Percentiles rank a stretch among this genome's conserved stretches.
These are phyloP conservation scores for Epichloe baconii DNA, from an alignment of 2,329 filamentous ascomycete genomes.

Conservation along the genomic window DNA sequence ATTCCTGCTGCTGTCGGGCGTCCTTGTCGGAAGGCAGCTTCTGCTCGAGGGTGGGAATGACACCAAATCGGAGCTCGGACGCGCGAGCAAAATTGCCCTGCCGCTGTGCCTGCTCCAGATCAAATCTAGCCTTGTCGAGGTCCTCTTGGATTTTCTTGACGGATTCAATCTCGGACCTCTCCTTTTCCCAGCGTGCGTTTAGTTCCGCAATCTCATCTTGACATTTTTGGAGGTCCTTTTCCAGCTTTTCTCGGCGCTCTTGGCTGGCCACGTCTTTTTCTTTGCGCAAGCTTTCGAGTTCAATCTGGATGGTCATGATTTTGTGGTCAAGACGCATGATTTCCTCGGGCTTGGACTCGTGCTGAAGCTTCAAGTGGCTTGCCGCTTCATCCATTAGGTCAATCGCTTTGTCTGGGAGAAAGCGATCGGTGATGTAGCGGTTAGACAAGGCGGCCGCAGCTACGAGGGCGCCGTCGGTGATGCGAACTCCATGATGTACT, in stretches of 20 bases:
- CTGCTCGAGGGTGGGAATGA: constrained; percentile 68
- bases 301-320: constrained; percentile 96
- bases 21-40: constrained; percentile 67
- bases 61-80: constrained; percentile 80
- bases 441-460: constrained; percentile 88
- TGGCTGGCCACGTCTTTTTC: constrained; percentile 83
- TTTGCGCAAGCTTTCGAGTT: constrained; percentile 85
- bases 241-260: constrained; percentile 76
- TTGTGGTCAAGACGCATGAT: constrained; percentile 87
- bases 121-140: constrained; percentile 73
- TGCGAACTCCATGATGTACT: constrained; percentile 90
- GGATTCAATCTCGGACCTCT: constrained; percentile 70
- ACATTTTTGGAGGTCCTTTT: constrained; percentile 60
- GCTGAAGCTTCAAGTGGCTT: constrained; percentile 76
- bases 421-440: constrained; percentile 91
- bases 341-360: constrained; percentile 92
- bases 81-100: constrained; percentile 81
- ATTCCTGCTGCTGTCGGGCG: constrained; percentile 18
- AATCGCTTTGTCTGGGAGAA: constrained; percentile 93
- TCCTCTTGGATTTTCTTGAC: constrained; percentile 81
- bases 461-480: constrained; percentile 83
- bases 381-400: constrained; percentile 94
- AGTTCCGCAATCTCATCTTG: constrained; percentile 65
- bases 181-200: constrained; percentile 79
- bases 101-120: constrained; percentile 77